These are phyloP conservation scores for Cyclaneusma minus DNA, from an alignment of 2,329 filamentous ascomycete species.

Conservation along the genomic window DNA sequence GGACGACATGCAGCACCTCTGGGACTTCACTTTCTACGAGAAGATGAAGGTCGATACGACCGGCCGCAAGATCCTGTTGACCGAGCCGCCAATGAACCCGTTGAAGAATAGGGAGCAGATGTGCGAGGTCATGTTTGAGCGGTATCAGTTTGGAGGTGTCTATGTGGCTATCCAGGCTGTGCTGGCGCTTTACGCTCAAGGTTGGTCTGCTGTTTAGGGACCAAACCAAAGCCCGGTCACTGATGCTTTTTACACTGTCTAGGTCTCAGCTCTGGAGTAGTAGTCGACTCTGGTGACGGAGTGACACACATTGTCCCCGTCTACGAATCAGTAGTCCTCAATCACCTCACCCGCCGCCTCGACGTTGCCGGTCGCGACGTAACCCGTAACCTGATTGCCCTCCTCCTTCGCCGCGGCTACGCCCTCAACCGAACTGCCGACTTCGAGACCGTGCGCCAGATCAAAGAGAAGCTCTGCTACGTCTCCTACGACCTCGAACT, in stretches of 20 bases:
- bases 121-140: conserved; percentile 98
- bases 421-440: conserved; percentile 96
- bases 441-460: conserved; percentile 96
- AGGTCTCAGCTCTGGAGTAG: conserved; percentile 86
- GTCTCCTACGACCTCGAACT: conserved; percentile 96
- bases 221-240: background rate
- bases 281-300: conserved; percentile 95
- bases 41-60: conserved; percentile 88
- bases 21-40: conserved; percentile 97
- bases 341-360: conserved; percentile 84
- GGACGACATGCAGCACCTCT: conserved; percentile 99
- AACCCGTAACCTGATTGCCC: conserved; percentile 92
- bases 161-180: conserved; percentile 98
- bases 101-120: conserved; percentile 94
- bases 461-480: conserved; percentile 99
- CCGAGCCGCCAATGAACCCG: conserved; percentile 95
- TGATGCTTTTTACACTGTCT: conserved; percentile 2
- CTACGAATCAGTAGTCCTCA: conserved; percentile 94
- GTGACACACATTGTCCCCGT: conserved; percentile 98
- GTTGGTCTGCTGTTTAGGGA: conserved; percentile 27
- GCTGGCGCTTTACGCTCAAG: conserved; percentile 89
- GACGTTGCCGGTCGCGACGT: conserved; percentile 95
- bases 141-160: conserved; percentile 89
- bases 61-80: conserved; percentile 92
- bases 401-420: conserved; percentile 86